Percentiles rank a stretch among this genome's conserved stretches.
phyloP scores from a whole-genome alignment of 345 rosid genomes.

The Hibiscus trionum region DNA sequence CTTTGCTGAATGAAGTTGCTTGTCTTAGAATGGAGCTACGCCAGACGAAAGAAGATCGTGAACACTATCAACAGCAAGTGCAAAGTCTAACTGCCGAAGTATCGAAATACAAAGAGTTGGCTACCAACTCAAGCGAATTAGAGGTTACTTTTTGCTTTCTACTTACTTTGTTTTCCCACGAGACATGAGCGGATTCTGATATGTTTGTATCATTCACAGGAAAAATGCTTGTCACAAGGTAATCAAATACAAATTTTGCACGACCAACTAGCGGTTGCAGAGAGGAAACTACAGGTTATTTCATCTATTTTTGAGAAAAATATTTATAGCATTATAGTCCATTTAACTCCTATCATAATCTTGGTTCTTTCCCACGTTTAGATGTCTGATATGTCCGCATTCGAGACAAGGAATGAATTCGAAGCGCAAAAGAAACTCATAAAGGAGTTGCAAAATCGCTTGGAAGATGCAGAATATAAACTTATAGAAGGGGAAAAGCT shows the following conservation, averaged over 20 bases:
- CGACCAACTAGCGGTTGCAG: conserved; percentile 53
- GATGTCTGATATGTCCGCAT: conserved; percentile 69
- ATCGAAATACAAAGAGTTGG: conserved; percentile 57
- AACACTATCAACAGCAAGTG: conserved; percentile 39
- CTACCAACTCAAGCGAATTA: conserved; percentile 56
- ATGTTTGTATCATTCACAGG: conserved; percentile 35
- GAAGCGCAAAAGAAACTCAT: conserved; percentile 67
- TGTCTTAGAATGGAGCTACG: conserved; percentile 60
- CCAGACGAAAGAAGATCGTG: conserved; percentile 65
- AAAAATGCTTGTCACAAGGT: conserved; percentile 52
- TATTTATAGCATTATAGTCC: not conserved
- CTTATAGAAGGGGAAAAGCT: conserved; percentile 86
- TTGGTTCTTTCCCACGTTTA: conserved; percentile 21
- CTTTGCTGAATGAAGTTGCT: conserved; percentile 55
- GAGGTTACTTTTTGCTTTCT: conserved; percentile 42
- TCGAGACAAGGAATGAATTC: conserved; percentile 67
- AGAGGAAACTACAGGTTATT: conserved; percentile 59
- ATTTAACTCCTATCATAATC: conserved; percentile 3
- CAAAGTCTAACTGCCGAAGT: conserved; percentile 46
- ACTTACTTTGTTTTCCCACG: not conserved
- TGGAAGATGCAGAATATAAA: conserved; percentile 84
- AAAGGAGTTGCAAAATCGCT: conserved; percentile 46
- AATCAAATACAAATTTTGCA: conserved; percentile 58
- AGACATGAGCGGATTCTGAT: not conserved
- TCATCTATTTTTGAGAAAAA: conserved; percentile 6